Evolutionary conservation across 306 rosid species (phyloP).

Genomic region (Fragaria iinumae): DNA sequence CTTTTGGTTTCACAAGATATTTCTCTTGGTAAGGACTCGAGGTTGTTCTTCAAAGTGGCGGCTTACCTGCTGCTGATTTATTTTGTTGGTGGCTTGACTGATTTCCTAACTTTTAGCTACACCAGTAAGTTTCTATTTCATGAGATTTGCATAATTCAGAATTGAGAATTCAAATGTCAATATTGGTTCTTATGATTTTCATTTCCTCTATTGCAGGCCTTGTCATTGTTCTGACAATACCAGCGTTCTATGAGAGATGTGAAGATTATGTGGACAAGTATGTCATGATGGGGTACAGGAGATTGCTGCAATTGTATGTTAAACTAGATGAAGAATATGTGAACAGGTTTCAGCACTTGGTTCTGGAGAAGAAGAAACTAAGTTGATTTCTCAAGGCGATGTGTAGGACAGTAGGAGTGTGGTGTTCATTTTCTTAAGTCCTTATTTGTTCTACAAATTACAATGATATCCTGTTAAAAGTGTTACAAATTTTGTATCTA

Average conservation of each 20-base stretch:
- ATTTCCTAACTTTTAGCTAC: constrained; percentile 76
- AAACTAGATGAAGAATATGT: constrained; percentile 52
- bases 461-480: background rate
- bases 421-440: background rate
- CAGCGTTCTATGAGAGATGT: constrained; percentile 75
- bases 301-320: constrained; percentile 51
- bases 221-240: constrained; percentile 64
- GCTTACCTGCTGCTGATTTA: constrained; percentile 60
- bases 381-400: constrained; percentile 45
- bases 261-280: constrained; percentile 68
- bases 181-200: constrained; percentile 20
- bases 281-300: constrained; percentile 50
- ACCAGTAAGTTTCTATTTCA: constrained; percentile 51
- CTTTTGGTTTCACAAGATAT: constrained; percentile 73
- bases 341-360: constrained; percentile 49
- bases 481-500: background rate
- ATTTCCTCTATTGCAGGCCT: constrained; percentile 59
- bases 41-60: constrained; percentile 79
- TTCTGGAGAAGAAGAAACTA: constrained; percentile 72
- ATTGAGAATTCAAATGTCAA: background rate
- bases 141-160: background rate
- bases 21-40: constrained; percentile 74
- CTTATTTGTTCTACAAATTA: background rate
- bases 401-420: constrained; percentile 20
- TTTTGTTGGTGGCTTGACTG: constrained; percentile 75